Evolutionary conservation across 1,139 yeast genomes (phyloP).

Genomic region (Zygosaccharomyces sapae): DNA sequence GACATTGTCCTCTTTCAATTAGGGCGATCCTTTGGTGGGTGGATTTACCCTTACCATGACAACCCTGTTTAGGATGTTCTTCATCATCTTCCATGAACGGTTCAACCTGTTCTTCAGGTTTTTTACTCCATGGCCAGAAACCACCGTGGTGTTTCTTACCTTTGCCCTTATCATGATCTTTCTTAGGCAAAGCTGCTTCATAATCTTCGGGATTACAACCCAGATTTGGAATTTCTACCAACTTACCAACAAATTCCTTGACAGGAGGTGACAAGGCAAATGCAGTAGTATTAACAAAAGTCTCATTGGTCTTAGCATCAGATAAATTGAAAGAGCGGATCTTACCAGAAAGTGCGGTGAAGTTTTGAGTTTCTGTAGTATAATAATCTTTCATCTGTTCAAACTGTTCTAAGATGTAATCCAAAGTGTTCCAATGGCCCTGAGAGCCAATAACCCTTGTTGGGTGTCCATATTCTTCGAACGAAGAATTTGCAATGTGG

Average conservation of each 20-base stretch:
- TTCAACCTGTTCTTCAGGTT: slow-evolving; percentile 1
- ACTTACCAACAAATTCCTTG: slow-evolving; percentile 58
- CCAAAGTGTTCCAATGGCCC: slow-evolving; percentile 79
- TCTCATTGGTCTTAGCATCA: slow-evolving; percentile 53
- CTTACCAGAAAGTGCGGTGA: slow-evolving; percentile 68
- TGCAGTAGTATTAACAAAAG: slow-evolving; percentile 48
- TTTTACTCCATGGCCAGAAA: background rate
- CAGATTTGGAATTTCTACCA: slow-evolving; percentile 52
- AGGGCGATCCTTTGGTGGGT: slow-evolving; percentile 50
- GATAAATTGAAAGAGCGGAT: slow-evolving; percentile 50
- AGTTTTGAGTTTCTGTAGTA: slow-evolving; percentile 60
- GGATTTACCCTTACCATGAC: background rate
- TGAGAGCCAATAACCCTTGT: slow-evolving; percentile 88
- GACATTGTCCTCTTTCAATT: slow-evolving; percentile 75
- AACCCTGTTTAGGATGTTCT: background rate
- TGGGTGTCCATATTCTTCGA: slow-evolving; percentile 65
- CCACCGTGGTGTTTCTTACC: background rate
- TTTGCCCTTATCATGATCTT: slow-evolving; percentile 9
- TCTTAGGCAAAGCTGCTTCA: slow-evolving; percentile 39
- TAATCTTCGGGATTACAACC: slow-evolving; percentile 72
- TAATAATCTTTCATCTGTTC: slow-evolving; percentile 60
- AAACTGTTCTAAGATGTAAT: slow-evolving; percentile 58
- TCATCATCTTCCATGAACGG: background rate
- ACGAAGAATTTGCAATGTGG: slow-evolving; percentile 60
- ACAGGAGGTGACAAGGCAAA: slow-evolving; percentile 82